A percentile compares a stretch with the other conserved stretches of the same genome.
Evolutionary conservation across 1,139 yeast genomes (phyloP).

Genomic region (Kluyveromyces sp.): DNA sequence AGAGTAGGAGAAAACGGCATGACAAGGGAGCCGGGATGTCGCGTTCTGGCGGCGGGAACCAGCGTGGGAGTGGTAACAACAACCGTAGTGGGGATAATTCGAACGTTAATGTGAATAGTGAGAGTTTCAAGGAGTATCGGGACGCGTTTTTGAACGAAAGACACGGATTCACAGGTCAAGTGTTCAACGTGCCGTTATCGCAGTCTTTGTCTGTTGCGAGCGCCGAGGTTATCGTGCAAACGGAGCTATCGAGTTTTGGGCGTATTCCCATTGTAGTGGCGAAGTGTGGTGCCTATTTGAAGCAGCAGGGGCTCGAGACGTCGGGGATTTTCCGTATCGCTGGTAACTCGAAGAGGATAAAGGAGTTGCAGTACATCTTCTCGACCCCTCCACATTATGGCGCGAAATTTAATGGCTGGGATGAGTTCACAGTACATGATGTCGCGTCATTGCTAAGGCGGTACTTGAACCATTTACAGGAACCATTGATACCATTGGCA

Average conservation of each 20-base stretch:
- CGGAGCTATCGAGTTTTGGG: slow-evolving; percentile 30
- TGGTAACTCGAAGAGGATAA: slow-evolving; percentile 83
- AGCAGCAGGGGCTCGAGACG: slow-evolving; percentile 63
- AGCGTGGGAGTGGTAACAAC: no score
- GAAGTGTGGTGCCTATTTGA: slow-evolving; percentile 81
- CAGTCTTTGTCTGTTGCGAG: slow-evolving; percentile 63
- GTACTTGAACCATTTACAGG: slow-evolving; percentile 80
- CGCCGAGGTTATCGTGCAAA: slow-evolving; percentile 32
- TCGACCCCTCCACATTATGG: slow-evolving; percentile 88
- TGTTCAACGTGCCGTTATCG: slow-evolving; percentile 80
- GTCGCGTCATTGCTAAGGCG: slow-evolving; percentile 88
- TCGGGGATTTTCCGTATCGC: slow-evolving; percentile 94
- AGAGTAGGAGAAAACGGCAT: slow-evolving; percentile 1
- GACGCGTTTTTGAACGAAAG: slow-evolving; percentile 24
- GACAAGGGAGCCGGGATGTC: neutral
- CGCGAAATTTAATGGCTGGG: slow-evolving; percentile 71
- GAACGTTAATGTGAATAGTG: neutral
- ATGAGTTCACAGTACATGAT: slow-evolving; percentile 90
- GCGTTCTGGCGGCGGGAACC: no score
- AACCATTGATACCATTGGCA: slow-evolving; percentile 78
- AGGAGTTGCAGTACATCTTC: slow-evolving; percentile 75
- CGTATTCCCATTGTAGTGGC: slow-evolving; percentile 61
- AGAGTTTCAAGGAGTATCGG: slow-evolving; percentile 16
- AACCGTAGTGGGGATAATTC: no score
- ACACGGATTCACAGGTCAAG: slow-evolving; percentile 35